Base-by-base conservation (phyloP, 768 basidiomycete species). In the Agaricus sinodeliciosus region DNA sequence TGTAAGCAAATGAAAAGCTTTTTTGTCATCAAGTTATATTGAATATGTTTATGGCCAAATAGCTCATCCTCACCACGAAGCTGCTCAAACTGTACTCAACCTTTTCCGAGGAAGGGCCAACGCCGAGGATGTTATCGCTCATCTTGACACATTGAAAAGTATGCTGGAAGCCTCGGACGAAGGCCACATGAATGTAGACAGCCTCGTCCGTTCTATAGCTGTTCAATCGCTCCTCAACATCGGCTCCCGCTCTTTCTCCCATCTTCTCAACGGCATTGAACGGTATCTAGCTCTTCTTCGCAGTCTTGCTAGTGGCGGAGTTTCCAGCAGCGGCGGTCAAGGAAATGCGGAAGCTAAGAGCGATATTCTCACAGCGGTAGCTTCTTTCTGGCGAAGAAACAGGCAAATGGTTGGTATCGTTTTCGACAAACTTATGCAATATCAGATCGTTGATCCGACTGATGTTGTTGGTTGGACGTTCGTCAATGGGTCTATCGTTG, bases 381-480 rank as follows among this genome's bases (percentile, higher is more conserved):
- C 82, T 0, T 66, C 73, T 3, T 98, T 94, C 70, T 99, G 94
- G 94, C 77, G 77, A 57, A 68, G 82, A 60, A 92, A 88, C 62
- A 73, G 79, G 27, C 94, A 97, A 60, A 91, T 94, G 83, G 75
- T 94, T 43, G 77, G 78, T 13, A 94, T 99, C 63, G 93, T 97
- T 7, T 86, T 95, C 57, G 96, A 98, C 75, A 99, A 99, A 71
- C 73, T 98, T 49, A 89, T 98, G 83, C 95, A 98, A 65, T 99
- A 99, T 69, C 94, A 96, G 64, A 90, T 98, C 52, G 87, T 98
- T 37, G 94, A 97, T 60, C 92, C 94, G 0, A 82, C 84, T 13
- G 94, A 99, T 58, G 87, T 98, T 8, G 85, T 96, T 49, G 72
- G 72, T 3, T 95, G 90, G 87, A 81, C 86, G 15, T 95, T 97